Evolutionary conservation across 2,329 filamentous ascomycete genomes (phyloP).

Genomic region (Alternaria arbusti): DNA sequence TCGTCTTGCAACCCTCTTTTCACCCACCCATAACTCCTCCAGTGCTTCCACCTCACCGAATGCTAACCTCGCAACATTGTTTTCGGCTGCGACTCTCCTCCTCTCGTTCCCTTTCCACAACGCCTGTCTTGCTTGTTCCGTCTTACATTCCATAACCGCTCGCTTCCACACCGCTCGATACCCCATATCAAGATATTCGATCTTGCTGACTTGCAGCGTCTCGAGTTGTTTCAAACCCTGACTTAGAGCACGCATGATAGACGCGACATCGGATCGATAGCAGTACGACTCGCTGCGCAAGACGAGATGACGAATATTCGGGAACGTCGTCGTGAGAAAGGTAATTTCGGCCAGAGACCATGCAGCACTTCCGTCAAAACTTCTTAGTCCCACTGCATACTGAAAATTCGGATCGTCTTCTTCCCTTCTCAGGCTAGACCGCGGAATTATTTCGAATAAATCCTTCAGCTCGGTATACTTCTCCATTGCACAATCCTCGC

Average conservation of each 20-base stretch:
- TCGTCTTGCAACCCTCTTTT: constrained; percentile 22
- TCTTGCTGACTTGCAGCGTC: constrained; percentile 15
- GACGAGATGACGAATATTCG: constrained; percentile 6
- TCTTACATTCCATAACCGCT: constrained; percentile 14
- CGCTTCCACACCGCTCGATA: constrained; percentile 24
- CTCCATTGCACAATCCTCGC: constrained; percentile 17
- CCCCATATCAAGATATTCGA: constrained; percentile 21
- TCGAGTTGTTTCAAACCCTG: constrained; percentile 7
- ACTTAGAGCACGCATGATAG: constrained; percentile 12
- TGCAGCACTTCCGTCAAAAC: constrained; percentile 17
- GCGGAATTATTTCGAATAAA: constrained; percentile 4
- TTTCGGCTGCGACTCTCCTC: constrained; percentile 19
- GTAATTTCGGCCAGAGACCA: constrained; percentile 20
- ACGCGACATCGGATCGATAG: constrained; percentile 17
- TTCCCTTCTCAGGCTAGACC: neutral
- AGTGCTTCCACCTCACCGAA: constrained; percentile 15
- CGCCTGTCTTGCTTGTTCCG: constrained; percentile 6
- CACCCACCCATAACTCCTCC: constrained; percentile 22
- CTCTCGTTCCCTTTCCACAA: constrained; percentile 22
- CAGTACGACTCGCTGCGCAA: constrained; percentile 24
- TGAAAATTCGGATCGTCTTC: neutral
- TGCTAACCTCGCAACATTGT: constrained; percentile 17
- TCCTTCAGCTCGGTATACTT: constrained; percentile 13
- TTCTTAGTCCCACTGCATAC: neutral
- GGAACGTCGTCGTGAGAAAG: constrained; percentile 12